Percentiles rank a stretch among this genome's conserved stretches.
Evolutionary conservation across 169 alveolate genomes (phyloP).

Genomic region (Plasmodium billcollinsi): DNA sequence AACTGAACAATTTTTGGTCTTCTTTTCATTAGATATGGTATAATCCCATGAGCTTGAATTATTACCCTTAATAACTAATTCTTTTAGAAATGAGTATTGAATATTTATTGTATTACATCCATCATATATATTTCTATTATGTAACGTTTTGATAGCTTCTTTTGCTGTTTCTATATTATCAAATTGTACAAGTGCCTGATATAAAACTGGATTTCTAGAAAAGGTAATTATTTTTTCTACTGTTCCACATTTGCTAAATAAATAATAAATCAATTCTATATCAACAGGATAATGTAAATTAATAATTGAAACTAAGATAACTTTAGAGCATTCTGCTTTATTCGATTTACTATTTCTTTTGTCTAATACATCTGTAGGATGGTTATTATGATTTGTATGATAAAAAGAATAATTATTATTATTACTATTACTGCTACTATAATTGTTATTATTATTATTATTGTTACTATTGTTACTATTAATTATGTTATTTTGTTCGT

Average conservation of each 20-base stretch:
- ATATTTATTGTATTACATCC: constrained; percentile 83
- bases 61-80: constrained; percentile 79
- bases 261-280: constrained; percentile 81
- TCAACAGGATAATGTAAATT: constrained; percentile 83
- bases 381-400: not conserved
- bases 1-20: constrained; percentile 7
- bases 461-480: not conserved
- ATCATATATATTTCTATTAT: constrained; percentile 81
- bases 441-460: not conserved
- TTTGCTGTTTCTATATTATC: constrained; percentile 76
- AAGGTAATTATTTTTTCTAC: constrained; percentile 81
- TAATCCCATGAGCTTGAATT: constrained; percentile 81
- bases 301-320: constrained; percentile 80
- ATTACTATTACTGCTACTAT: not conserved
- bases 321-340: constrained; percentile 68
- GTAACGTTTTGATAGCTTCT: constrained; percentile 79
- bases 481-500: not conserved
- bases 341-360: constrained; percentile 31
- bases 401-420: not conserved
- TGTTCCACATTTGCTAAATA: constrained; percentile 81
- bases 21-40: constrained; percentile 44
- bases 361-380: not conserved
- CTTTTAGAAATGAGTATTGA: constrained; percentile 77
- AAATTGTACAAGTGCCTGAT: constrained; percentile 84
- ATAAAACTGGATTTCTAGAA: constrained; percentile 76